phyloP scores from a whole-genome alignment of 139 green algal genomes.

The Limnomonas spitsbergensis region DNA sequence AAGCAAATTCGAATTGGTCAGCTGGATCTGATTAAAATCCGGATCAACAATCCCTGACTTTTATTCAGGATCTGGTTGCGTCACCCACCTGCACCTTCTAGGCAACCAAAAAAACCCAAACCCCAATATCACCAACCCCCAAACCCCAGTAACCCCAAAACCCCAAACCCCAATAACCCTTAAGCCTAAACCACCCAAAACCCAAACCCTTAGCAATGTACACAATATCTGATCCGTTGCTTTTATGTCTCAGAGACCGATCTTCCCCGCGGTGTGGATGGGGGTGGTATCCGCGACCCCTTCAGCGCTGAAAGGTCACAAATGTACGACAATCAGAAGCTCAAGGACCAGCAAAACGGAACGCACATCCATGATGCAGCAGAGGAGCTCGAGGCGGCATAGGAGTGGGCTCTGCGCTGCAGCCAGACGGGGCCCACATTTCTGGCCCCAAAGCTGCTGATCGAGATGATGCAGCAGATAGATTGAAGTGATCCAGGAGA shows the following conservation, averaged over 20 bases:
- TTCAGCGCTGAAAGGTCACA: not conserved
- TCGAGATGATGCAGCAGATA: no score
- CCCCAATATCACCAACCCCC: not conserved
- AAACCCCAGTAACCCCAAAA: not conserved
- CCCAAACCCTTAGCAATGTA: not conserved
- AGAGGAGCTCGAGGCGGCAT: conserved; percentile 1
- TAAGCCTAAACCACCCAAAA: conserved; percentile 9
- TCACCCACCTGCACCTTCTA: no score
- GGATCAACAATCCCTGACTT: no score
- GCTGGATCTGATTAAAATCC: no score
- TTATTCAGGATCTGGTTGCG: no score
- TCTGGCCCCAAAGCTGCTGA: no score
- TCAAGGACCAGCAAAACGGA: not conserved
- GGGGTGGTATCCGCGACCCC: conserved; percentile 8
- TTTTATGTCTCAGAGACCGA: conserved; percentile 36
- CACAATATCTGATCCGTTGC: not conserved
- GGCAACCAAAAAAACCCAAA: no score
- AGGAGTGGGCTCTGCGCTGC: no score
- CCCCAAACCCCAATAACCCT: not conserved
- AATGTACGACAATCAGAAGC: not conserved
- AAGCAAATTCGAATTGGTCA: no score
- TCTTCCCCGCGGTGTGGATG: conserved; percentile 41
- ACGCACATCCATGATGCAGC: not conserved
- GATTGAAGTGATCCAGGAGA: no score
- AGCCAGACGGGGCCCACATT: no score